Evolutionary conservation across 257 asterid genomes (phyloP).

Genomic region (Capsicum pubescens): DNA sequence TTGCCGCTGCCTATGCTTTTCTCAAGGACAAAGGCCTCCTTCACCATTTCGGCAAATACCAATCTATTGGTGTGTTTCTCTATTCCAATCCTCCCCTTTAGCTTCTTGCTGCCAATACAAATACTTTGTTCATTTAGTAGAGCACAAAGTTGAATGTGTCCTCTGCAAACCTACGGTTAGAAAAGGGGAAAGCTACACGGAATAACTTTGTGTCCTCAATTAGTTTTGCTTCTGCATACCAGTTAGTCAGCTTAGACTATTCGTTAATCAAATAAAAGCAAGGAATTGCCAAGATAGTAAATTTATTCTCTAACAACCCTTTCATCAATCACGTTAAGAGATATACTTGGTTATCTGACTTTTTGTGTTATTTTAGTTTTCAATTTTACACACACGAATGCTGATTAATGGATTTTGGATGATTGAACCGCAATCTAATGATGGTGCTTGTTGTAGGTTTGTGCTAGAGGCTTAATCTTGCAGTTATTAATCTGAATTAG

Average conservation of each 20-base stretch:
- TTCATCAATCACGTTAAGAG: not conserved
- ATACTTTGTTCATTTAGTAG: too few relatives aligned
- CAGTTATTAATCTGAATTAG: not conserved
- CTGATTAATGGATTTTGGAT: not conserved
- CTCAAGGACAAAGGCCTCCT: slow-evolving; percentile 68
- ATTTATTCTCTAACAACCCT: not conserved
- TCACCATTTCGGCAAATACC: slow-evolving; percentile 73
- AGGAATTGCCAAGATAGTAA: not conserved
- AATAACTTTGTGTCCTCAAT: not conserved
- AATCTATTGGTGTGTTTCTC: slow-evolving; percentile 62
- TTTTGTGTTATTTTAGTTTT: not conserved
- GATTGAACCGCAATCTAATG: not conserved
- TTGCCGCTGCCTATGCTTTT: slow-evolving; percentile 72
- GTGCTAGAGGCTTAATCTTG: not conserved
- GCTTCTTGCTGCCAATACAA: not conserved
- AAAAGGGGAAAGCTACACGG: not conserved
- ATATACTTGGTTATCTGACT: not conserved
- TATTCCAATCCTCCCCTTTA: too few relatives aligned
- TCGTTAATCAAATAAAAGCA: not conserved
- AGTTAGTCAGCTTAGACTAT: not conserved
- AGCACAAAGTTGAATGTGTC: not conserved
- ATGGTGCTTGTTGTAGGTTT: not conserved
- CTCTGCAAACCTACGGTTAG: not conserved
- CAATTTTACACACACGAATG: not conserved
- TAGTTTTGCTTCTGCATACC: not conserved